phyloP scores from a whole-genome alignment of 2,329 filamentous ascomycete species.

The Microcyclospora pomicola region DNA sequence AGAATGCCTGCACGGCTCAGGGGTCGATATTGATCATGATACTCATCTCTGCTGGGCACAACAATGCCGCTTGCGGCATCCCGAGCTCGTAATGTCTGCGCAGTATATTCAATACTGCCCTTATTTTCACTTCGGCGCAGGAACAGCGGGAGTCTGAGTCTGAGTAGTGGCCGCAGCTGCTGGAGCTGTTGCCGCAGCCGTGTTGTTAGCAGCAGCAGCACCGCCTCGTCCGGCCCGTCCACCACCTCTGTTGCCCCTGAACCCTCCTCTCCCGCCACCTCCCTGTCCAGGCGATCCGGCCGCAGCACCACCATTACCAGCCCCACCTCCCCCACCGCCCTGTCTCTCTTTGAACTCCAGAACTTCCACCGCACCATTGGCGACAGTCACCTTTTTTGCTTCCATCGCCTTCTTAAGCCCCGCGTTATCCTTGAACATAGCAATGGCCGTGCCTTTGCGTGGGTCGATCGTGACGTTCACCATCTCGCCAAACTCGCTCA shows the following conservation, averaged over 20 bases:
- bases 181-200: neutral
- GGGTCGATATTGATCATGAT: too few relatives aligned
- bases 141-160: too few relatives aligned
- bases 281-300: neutral
- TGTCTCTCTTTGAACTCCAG: conserved; percentile 57
- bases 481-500: conserved; percentile 61
- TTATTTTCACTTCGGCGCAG: too few relatives aligned
- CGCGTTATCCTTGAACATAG: conserved; percentile 67
- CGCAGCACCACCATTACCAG: conserved; percentile 5
- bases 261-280: conserved; percentile 4
- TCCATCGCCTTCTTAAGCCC: conserved; percentile 64
- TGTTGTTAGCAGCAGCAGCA: conserved; percentile 2
- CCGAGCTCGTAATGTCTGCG: too few relatives aligned
- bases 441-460: conserved; percentile 86
- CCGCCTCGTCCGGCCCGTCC: conserved; percentile 2
- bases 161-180: neutral
- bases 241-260: conserved; percentile 5
- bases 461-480: conserved; percentile 82
- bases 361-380: conserved; percentile 74
- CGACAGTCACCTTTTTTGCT: conserved; percentile 68
- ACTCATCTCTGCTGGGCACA: too few relatives aligned
- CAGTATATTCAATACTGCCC: too few relatives aligned
- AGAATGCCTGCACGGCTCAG: too few relatives aligned
- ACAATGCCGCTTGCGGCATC: too few relatives aligned
- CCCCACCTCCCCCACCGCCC: conserved; percentile 7